Base-by-base conservation (phyloP, 306 rosid genomes). In the Spatholobus suberectus region DNA sequence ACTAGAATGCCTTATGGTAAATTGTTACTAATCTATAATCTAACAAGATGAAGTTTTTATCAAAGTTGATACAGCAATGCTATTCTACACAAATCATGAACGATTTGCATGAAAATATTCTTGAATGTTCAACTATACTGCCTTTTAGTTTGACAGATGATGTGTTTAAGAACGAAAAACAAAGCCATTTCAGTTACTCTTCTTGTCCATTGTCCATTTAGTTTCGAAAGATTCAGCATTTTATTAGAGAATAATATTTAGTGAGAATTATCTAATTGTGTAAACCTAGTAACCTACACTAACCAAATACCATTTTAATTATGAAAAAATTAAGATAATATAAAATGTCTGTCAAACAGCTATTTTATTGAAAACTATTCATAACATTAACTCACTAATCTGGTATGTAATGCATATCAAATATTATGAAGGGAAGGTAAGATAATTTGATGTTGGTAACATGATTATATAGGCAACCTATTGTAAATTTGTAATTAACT, bases 401-500 rank as follows among this genome's bases (percentile, higher is more conserved):
- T 69, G 47, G 57, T 15, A 21, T n/a, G 70, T n/a, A 68, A 69
- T 69, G 67, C 29, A 40, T 27, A 54, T 46, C 46, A 35, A 40
- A 71, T 54, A 54, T 54, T 44, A 74, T 35, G 41, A 63, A 47
- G 29, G 43, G 54, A 74, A 57, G 14, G 8, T 70, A 76, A 17
- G 21, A 63, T 17, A 34, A 57, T 44, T 69, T 66, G 23, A 44
- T 67, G 35, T n/a, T 41, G 35, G 40, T 27, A 77, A 62, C 62
- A 68, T 34, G 74, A 68, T 40, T 58, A 80, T 14, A 73, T 49
- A 61, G 40, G 18, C 38, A 40, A 44, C 47, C 27, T 7, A 51
- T 41, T 41, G 57, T 81, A 73, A 77, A 21, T 61, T 86, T 29
- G 24, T 63, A 43, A 75, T 82, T 14, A 63, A 86, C 88, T 80